Conservation (phyloP, 208 protist genomes). For the Trypanosoma melophagium region DNA sequence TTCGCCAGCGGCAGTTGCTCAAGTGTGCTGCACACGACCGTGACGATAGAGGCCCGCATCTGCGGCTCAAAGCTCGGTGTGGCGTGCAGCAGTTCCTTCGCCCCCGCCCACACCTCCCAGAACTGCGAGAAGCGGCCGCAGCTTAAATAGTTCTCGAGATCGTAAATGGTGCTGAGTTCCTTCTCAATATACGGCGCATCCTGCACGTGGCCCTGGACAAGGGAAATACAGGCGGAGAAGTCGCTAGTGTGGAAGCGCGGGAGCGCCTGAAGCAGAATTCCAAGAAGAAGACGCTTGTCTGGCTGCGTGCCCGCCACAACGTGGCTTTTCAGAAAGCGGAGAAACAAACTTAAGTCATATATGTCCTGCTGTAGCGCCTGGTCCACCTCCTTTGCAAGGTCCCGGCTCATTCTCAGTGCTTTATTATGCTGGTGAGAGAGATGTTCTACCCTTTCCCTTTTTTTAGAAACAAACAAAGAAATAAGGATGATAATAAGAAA, state of each 20-base stretch:
- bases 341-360: slow-evolving; percentile 83
- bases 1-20: slow-evolving; percentile 48
- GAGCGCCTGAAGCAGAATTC: slow-evolving; percentile 79
- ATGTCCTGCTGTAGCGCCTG: slow-evolving; percentile 78
- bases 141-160: slow-evolving; percentile 87
- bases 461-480: no score
- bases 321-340: slow-evolving; percentile 77
- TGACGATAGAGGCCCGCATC: slow-evolving; percentile 76
- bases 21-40: slow-evolving; percentile 67
- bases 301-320: slow-evolving; percentile 61
- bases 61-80: slow-evolving; percentile 77
- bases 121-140: slow-evolving; percentile 79
- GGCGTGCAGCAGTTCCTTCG: slow-evolving; percentile 67
- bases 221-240: slow-evolving; percentile 86
- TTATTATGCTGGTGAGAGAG: not conserved
- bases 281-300: slow-evolving; percentile 75
- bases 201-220: slow-evolving; percentile 81
- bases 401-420: slow-evolving; percentile 33
- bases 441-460: not conserved
- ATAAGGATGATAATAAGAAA: no score
- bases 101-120: slow-evolving; percentile 70
- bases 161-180: slow-evolving; percentile 81
- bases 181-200: slow-evolving; percentile 71
- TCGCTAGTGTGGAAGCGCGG: slow-evolving; percentile 84
- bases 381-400: slow-evolving; percentile 65